Base-by-base conservation (phyloP, 176 grass and related monocot genomes). In the Areca catechu region DNA sequence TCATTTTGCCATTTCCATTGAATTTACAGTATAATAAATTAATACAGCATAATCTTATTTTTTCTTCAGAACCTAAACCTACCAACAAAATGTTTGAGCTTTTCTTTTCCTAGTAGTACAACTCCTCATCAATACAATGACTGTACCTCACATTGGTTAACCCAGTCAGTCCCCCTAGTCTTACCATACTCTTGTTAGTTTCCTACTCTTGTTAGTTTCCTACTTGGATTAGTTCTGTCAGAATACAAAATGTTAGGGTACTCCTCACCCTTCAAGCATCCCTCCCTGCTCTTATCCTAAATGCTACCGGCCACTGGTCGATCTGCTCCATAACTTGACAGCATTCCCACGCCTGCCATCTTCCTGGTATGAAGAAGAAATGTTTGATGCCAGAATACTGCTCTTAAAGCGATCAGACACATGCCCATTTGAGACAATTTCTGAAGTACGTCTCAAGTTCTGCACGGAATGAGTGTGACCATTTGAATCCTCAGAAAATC, bases 41-140 rank as follows among this genome's bases (percentile, higher is more conserved):
- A 50, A 58, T 49, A 72, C 57, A 61, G 15, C 69, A 24, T 43
- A 72, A 43, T 50, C 70, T 62, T 54, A 54, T 43, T 62, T 16
- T 15, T 15, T 23, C 59, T 72, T 19, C 61, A 61, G 58, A 72
- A 19, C 14, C 23, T n/a, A 54, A 23, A 48, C 12, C 10, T 62
- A 47, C 19, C 58, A 54, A 50, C 48, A 72, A 24, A 54, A 62
- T 20, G 58, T 22, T 54, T 53, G 17, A 62, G 24, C 48, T 62
- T 49, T 62, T 62, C 25, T 50, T 37, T 27, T 27, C 10, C 58
- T 43, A 24, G 34, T 30, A 43, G 56, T 62, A 21, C 25, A 67
- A 22, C 51, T 43, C 16, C 51, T 50, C 22, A 15, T 50, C 24
- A 54, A 62, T 48, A 62, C 17, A 37, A 27, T 62, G 14, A 23